These are phyloP conservation scores for Clavispora carvajalis DNA, from an alignment of 805 yeast species.

Conservation along the genomic window DNA sequence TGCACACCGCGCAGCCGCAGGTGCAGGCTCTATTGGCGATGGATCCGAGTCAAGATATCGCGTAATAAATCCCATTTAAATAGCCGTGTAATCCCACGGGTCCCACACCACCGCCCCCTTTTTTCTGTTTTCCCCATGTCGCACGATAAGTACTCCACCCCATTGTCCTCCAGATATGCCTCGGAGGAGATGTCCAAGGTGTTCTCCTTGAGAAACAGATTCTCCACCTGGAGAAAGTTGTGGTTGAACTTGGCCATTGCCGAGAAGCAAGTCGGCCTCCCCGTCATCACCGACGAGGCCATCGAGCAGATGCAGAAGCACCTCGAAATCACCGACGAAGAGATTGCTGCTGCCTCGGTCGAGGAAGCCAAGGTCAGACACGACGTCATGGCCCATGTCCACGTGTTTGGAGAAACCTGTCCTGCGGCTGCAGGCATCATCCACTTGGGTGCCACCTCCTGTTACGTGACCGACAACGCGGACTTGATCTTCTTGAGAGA, in stretches of 20 bases:
- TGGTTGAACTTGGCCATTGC: constrained; percentile 96
- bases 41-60: constrained; percentile 5
- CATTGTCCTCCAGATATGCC: constrained; percentile 94
- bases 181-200: constrained; percentile 93
- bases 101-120: not conserved
- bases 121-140: constrained; percentile 20
- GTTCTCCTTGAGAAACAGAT: constrained; percentile 89
- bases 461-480: constrained; percentile 97
- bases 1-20: not conserved
- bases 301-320: constrained; percentile 77
- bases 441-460: constrained; percentile 96
- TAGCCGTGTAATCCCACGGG: not conserved
- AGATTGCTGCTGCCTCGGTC: constrained; percentile 78
- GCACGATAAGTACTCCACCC: constrained; percentile 80
- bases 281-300: constrained; percentile 85
- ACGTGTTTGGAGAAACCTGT: constrained; percentile 84
- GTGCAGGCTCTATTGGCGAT: not conserved
- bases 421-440: constrained; percentile 98
- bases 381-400: constrained; percentile 99
- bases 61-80: not conserved
- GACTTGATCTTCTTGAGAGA: constrained; percentile 94
- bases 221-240: constrained; percentile 96
- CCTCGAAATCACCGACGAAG: constrained; percentile 84
- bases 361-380: constrained; percentile 98
- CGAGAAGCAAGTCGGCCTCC: constrained; percentile 84